Evolutionary conservation across 805 yeast species (phyloP), one percentile per base, ranked within the genome.

Genomic region (Lipomyces sp.): DNA sequence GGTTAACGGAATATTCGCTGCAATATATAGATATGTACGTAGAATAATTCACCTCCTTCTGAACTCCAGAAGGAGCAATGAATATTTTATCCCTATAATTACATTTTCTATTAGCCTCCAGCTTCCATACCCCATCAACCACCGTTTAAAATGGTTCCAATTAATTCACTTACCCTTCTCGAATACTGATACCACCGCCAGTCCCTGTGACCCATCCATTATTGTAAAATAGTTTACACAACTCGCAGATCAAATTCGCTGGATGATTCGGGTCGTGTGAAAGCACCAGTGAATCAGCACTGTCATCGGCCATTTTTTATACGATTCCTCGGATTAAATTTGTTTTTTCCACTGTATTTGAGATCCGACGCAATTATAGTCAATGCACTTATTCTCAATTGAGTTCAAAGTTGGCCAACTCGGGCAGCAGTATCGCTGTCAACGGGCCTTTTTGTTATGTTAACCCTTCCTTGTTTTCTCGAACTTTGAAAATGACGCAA

Each of bases 121-220:
- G 5, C 13, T 18, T 30, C 11, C 24, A 1, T 24, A 24, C 24
- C 51, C 35, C 33, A 57, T 30, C 42, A 50, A 59, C 18, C 42
- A 24, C 18, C 58, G 3, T 10, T 24, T 32, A 18, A n/a, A 29
- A 59, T 13, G 42, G 18, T 11, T 29, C 37, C 15, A n/a, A 24
- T 24, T 24, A n/a, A 50, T 30, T 4, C 30, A 48, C 70, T 2
- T 57, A 72, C 63, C 75, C 79, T 59, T 85, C 82, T 63, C 88
- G 79, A 59, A 93, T 88, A 39, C 96, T 89, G 73, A 94, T 88
- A 2, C 98, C 98, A 39, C 98, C 98, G 2, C 97, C 98, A 0
- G 98, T 94, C 2, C 98, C 98, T 0, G 97, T 88, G 72, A 91
- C 94, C 97, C 97, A 92, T 60, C 90, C 89, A 74, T 89, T 89